These are phyloP conservation scores for Phanerochaete carnosa DNA, from an alignment of 768 basidiomycete genomes.

Conservation along the genomic window DNA sequence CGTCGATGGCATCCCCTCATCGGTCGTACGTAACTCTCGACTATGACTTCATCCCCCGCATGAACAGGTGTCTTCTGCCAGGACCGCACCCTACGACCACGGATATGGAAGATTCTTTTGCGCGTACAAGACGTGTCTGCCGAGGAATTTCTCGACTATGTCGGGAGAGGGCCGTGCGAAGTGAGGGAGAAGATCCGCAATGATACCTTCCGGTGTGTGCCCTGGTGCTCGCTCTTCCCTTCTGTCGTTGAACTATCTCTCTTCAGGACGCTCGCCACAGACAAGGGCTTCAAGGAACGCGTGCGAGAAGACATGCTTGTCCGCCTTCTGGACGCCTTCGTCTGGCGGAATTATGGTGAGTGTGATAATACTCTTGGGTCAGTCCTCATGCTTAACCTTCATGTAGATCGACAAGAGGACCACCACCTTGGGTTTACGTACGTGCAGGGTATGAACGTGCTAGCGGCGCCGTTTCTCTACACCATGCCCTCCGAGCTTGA, in stretches of 20 bases:
- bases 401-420: slow-evolving; percentile 67
- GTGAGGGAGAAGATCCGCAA: slow-evolving; percentile 93
- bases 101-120: slow-evolving; percentile 93
- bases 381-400: slow-evolving; percentile 1
- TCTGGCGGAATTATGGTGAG: slow-evolving; percentile 89
- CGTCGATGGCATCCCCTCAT: slow-evolving; percentile 85
- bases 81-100: slow-evolving; percentile 83
- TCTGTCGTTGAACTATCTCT: background rate
- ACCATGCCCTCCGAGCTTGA: slow-evolving; percentile 98
- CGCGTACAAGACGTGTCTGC: slow-evolving; percentile 77
- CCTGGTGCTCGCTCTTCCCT: background rate
- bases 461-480: slow-evolving; percentile 96
- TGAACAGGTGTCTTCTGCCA: slow-evolving; percentile 23
- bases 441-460: slow-evolving; percentile 99
- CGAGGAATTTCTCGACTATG: slow-evolving; percentile 72
- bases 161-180: slow-evolving; percentile 80
- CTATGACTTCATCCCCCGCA: background rate
- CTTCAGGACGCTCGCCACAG: slow-evolving; percentile 87
- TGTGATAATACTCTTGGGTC: background rate
- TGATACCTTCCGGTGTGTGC: slow-evolving; percentile 83
- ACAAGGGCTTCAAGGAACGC: slow-evolving; percentile 95
- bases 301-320: slow-evolving; percentile 97
- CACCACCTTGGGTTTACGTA: slow-evolving; percentile 90
- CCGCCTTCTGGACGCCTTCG: slow-evolving; percentile 94
- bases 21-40: slow-evolving; percentile 49